These are phyloP conservation scores for Fagopyrum esculentum DNA, from an alignment of 148 eudicot genomes.

Conservation along the genomic window DNA sequence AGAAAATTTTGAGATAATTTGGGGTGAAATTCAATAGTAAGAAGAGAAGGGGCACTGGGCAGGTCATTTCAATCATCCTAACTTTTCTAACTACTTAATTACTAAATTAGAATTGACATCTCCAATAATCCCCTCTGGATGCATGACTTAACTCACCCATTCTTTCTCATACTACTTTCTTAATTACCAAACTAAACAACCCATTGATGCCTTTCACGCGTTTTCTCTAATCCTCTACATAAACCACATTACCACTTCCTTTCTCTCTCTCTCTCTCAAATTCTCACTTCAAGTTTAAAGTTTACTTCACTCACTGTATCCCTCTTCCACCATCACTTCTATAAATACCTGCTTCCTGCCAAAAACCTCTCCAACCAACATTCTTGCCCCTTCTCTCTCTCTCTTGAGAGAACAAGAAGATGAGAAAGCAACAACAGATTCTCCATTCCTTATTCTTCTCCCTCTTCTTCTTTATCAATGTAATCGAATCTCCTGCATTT, in stretches of 20 bases:
- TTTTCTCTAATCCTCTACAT: conserved; percentile 1
- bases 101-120: not conserved
- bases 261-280: not conserved
- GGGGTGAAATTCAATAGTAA: not conserved
- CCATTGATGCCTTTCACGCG: not conserved
- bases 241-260: not conserved
- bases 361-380: conserved; percentile 33
- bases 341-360: conserved; percentile 32
- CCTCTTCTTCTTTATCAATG: conserved; percentile 33
- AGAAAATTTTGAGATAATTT: not conserved
- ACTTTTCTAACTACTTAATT: not conserved
- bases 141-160: conserved; percentile 9
- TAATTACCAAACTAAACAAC: not conserved
- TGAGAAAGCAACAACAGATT: conserved; percentile 23
- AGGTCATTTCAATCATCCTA: conserved; percentile 11
- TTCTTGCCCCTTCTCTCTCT: conserved; percentile 18
- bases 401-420: conserved; percentile 13
- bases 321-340: conserved; percentile 14
- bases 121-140: not conserved
- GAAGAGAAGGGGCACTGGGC: not conserved
- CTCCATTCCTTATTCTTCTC: conserved; percentile 28
- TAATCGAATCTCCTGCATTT: conserved; percentile 17
- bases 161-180: not conserved
- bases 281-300: not conserved
- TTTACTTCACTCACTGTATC: conserved; percentile 6